Evolutionary conservation across 2,329 filamentous ascomycete species (phyloP).

Genomic region (Ophiosphaerella korrae): DNA sequence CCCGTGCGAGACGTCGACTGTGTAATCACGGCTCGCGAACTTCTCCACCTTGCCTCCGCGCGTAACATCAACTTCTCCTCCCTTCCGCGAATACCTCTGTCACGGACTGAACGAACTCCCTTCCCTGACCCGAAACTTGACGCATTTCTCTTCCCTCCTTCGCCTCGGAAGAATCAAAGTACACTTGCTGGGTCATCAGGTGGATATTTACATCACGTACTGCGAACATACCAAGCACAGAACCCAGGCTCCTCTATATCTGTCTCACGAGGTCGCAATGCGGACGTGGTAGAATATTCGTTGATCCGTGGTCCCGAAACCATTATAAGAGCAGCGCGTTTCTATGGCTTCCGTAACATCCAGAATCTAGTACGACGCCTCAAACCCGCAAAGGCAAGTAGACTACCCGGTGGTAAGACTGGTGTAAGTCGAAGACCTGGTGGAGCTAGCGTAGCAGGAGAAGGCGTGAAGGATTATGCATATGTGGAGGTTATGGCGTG

Average conservation of each 20-base stretch:
- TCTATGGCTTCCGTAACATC: constrained; percentile 97
- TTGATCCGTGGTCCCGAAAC: constrained; percentile 59
- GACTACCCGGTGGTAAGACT: constrained; percentile 40
- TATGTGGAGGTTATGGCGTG: constrained; percentile 99
- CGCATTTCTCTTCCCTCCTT: constrained; percentile 71
- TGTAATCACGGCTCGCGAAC: constrained; percentile 94
- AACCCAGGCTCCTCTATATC: constrained; percentile 75
- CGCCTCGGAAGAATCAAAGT: constrained; percentile 47
- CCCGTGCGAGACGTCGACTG: constrained; percentile 88
- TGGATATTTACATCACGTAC: constrained; percentile 84
- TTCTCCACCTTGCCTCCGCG: constrained; percentile 85
- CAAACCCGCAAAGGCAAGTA: constrained; percentile 77
- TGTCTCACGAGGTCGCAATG: constrained; percentile 78
- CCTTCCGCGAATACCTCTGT: constrained; percentile 65
- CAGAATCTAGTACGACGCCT: constrained; percentile 94
- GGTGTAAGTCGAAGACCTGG: constrained; percentile 69
- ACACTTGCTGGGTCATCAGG: constrained; percentile 78
- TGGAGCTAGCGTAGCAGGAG: constrained; percentile 62
- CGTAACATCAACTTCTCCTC: constrained; percentile 77
- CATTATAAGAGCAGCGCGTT: constrained; percentile 66
- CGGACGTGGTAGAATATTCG: constrained; percentile 86
- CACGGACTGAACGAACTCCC: constrained; percentile 52
- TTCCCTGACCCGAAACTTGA: constrained; percentile 78
- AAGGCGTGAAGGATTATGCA: constrained; percentile 73
- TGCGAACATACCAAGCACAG: constrained; percentile 72